Percentiles rank a stretch among this genome's conserved stretches.
phyloP scores from a whole-genome alignment of 768 basidiomycete species.

The Paxillus involutus region DNA sequence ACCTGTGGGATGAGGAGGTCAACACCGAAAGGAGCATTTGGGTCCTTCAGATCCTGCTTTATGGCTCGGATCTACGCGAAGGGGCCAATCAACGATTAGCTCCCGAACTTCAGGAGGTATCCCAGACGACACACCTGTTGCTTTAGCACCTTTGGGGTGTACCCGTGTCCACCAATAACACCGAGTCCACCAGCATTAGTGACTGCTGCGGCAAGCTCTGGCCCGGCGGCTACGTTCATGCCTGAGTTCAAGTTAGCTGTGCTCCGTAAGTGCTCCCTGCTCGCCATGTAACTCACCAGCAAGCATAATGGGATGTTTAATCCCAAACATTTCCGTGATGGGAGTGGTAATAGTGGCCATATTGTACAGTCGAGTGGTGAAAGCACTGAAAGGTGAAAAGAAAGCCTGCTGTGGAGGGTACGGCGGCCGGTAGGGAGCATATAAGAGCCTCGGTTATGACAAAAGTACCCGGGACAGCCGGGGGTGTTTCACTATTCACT shows the following conservation, averaged over 20 bases:
- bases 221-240: slow-evolving; percentile 68
- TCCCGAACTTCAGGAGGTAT: neutral
- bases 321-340: slow-evolving; percentile 85
- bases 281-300: slow-evolving; percentile 49
- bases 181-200: slow-evolving; percentile 93
- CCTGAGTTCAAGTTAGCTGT: slow-evolving; percentile 34
- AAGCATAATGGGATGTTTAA: slow-evolving; percentile 85
- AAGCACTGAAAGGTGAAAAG: neutral
- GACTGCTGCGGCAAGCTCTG: slow-evolving; percentile 90
- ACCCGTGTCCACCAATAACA: slow-evolving; percentile 89
- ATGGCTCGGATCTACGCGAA: slow-evolving; percentile 60
- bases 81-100: neutral
- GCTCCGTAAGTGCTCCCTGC: slow-evolving; percentile 37
- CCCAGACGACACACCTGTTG: slow-evolving; percentile 57
- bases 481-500: neutral
- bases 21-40: slow-evolving; percentile 85
- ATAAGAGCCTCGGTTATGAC: slow-evolving; percentile 1
- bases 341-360: slow-evolving; percentile 72
- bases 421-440: neutral
- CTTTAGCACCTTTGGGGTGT: slow-evolving; percentile 78
- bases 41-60: slow-evolving; percentile 71
- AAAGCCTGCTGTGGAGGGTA: no score
- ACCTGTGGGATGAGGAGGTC: slow-evolving; percentile 88
- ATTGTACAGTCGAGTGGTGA: neutral
- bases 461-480: neutral